phyloP scores from a whole-genome alignment of 257 asterid species.

The Nicotiana obtusifolia region DNA sequence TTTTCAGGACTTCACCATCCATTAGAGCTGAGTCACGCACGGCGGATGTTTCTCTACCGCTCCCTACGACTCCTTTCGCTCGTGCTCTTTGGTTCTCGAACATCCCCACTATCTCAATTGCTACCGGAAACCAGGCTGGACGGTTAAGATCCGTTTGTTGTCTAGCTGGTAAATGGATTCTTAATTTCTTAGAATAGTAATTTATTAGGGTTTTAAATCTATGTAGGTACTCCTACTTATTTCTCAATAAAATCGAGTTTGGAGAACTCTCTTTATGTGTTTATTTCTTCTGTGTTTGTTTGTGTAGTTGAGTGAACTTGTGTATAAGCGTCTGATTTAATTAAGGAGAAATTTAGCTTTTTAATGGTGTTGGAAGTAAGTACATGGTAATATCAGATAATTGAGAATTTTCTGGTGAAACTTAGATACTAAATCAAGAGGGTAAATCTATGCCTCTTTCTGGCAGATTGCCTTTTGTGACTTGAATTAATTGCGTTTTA shows the following conservation, averaged over 20 bases:
- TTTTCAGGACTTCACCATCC: neutral
- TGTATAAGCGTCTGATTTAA: neutral
- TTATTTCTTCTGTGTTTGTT: neutral
- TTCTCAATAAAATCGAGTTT: neutral
- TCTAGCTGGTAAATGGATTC: neutral
- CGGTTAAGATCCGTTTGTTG: neutral
- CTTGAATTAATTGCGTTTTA: neutral
- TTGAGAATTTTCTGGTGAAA: neutral
- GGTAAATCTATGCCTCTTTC: neutral
- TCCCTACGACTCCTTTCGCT: neutral
- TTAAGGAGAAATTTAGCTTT: neutral
- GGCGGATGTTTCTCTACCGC: neutral
- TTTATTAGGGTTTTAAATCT: neutral
- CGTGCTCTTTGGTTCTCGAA: neutral
- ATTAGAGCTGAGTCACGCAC: neutral
- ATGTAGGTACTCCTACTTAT: neutral
- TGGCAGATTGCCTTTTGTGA: neutral
- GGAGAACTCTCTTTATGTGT: neutral
- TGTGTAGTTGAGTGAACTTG: neutral
- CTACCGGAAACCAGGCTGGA: neutral
- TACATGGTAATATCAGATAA: neutral
- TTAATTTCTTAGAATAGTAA: neutral
- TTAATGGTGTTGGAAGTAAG: neutral
- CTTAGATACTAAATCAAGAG: neutral
- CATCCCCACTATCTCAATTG: neutral